Evolutionary conservation across 305 asterid genomes (phyloP).

Genomic region (Fraxinus platypoda): DNA sequence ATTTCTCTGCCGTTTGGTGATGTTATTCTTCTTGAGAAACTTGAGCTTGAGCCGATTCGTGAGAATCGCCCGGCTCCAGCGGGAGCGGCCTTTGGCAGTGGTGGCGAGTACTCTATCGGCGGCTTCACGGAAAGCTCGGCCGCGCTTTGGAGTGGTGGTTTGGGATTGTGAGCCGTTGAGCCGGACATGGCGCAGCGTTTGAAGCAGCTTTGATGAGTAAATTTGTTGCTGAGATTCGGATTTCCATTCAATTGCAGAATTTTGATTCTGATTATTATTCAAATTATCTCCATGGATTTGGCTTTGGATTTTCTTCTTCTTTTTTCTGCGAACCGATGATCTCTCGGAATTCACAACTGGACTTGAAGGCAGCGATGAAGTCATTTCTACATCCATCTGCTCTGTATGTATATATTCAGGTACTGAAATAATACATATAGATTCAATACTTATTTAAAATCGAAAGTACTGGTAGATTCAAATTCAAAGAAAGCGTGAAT

Average conservation of each 20-base stretch:
- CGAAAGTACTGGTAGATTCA: slow-evolving; percentile 32
- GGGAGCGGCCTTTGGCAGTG: slow-evolving; percentile 78
- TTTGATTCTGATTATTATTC: neutral
- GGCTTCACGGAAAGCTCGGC: slow-evolving; percentile 57
- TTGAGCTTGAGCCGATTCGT: slow-evolving; percentile 68
- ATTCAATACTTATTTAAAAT: slow-evolving; percentile 34
- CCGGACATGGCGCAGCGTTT: slow-evolving; percentile 73
- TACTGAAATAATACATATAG: slow-evolving; percentile 29
- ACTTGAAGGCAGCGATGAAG: slow-evolving; percentile 43
- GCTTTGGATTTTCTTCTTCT: slow-evolving; percentile 44
- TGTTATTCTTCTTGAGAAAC: slow-evolving; percentile 61
- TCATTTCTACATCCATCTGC: slow-evolving; percentile 21
- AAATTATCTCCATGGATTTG: slow-evolving; percentile 24
- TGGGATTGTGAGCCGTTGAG: slow-evolving; percentile 13
- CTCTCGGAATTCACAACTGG: slow-evolving; percentile 52
- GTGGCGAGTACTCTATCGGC: slow-evolving; percentile 78
- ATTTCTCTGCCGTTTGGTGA: slow-evolving; percentile 46
- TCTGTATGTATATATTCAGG: neutral
- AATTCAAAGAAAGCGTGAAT: slow-evolving; percentile 9
- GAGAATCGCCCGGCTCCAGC: slow-evolving; percentile 96
- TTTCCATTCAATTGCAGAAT: slow-evolving; percentile 56
- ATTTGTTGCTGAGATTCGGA: slow-evolving; percentile 79
- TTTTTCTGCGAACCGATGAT: slow-evolving; percentile 50
- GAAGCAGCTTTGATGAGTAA: slow-evolving; percentile 78
- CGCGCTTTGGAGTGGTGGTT: slow-evolving; percentile 4